These are phyloP conservation scores for Suhomyces sp. DNA, from an alignment of 805 yeast genomes.

Conservation along the genomic window DNA sequence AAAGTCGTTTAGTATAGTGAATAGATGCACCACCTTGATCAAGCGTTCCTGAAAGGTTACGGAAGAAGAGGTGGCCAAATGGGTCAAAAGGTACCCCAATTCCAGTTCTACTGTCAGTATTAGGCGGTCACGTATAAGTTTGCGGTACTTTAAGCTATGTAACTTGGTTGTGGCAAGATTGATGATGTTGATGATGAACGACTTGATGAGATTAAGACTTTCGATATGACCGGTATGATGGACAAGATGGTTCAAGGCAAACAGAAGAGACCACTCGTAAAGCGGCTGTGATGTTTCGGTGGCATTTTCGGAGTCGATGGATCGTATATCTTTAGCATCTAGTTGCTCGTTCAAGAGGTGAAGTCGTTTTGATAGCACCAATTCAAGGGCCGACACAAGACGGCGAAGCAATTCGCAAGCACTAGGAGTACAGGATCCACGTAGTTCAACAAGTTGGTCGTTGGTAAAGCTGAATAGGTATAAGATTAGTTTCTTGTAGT, in stretches of 20 bases:
- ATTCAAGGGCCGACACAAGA: constrained; percentile 28
- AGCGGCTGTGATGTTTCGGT: constrained; percentile 8
- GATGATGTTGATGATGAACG: constrained; percentile 32
- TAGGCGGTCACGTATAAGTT: constrained; percentile 16
- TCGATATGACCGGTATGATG: constrained; percentile 10
- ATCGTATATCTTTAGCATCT: constrained; percentile 11
- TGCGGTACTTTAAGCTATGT: constrained; percentile 25
- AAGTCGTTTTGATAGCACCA: constrained; percentile 31
- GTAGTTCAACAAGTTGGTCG: constrained; percentile 16
- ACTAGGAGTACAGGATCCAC: constrained; percentile 1
- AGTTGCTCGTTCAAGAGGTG: constrained; percentile 24
- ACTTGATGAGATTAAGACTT: constrained; percentile 23
- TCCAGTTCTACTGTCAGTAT: constrained; percentile 16
- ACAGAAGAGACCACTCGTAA: constrained; percentile 31
- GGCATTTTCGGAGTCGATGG: constrained; percentile 5
- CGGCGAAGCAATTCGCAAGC: constrained; percentile 15
- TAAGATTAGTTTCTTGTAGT: constrained; percentile 33
- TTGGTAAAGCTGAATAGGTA: constrained; percentile 33
- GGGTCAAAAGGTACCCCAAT: constrained; percentile 12
- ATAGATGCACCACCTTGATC: constrained; percentile 26
- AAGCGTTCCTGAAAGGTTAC: constrained; percentile 7
- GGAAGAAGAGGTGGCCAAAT: constrained; percentile 2
- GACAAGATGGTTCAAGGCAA: constrained; percentile 25
- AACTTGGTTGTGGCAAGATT: constrained; percentile 27
- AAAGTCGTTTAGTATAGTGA: constrained; percentile 34